Base-by-base conservation (phyloP, 345 rosid genomes). In the Linum tenue region DNA sequence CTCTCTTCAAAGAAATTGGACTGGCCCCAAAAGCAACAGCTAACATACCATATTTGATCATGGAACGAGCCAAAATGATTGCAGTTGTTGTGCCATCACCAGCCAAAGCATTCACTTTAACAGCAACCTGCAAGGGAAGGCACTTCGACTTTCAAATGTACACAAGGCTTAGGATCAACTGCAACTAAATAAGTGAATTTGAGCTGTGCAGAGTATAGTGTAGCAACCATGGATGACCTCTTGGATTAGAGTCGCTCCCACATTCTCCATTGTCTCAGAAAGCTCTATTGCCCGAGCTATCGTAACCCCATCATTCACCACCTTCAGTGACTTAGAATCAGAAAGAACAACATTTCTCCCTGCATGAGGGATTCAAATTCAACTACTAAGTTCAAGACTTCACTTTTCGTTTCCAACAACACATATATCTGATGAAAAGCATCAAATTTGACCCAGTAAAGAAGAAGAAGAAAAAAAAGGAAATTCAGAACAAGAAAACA, bases 51-150 rank as follows among this genome's bases (percentile, higher is more conserved):
- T 76, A 78, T 65, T 81, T 87, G 75, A 90, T 82, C 86, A 89
- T 83, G 60, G 73, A 89, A 69, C 90, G 83, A 64, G 98, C 91
- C 79, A 92, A 80, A 66, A 91, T 78, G 39, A 86, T 83, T 1
- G 96, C 96, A 56, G 94, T 89, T 4, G 97, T 83, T 0, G 97
- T 92, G 62, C 97, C 97, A 77, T 90, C 97, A 63, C 98, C 97
- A 44, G 94, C 98, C 75, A 86, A 75, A 2, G 80, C 86, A 39
- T 92, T 92, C 91, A 84, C 87, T 72, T 82, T 83, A 72, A 69
- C 74, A 14, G 88, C 98, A 73, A 90, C 98, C 96, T 90, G 79
- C 72, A 76, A 40, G 12, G 38, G 9, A 41, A 80, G 41, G 43
- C 60, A 67, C 59, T 65, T 7, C 39, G 70, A 48, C 62, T 59